Conservation (phyloP, 73 alveolate species). For the Breviolum minutum region DNA sequence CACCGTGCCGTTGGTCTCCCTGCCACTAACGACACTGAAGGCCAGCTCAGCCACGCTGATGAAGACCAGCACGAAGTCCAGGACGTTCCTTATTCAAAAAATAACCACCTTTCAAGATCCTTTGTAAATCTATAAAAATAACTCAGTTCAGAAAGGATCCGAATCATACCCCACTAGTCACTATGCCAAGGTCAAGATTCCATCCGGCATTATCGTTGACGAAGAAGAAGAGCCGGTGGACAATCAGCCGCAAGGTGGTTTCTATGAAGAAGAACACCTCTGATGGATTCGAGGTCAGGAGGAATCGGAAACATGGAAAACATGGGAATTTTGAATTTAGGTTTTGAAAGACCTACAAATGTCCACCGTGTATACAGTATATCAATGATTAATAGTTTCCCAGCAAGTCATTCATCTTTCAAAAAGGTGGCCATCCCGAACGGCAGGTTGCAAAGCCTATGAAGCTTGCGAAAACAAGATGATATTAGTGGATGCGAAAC, state of each 20-base stretch:
- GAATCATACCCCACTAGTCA: too few species aligned
- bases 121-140: background rate
- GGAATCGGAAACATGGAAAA: background rate
- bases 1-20: constrained; percentile 65
- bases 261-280: constrained; percentile 66
- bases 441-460: background rate
- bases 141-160: too few species aligned
- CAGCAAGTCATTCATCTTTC: background rate
- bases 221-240: constrained; percentile 62
- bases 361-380: background rate
- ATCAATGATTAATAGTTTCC: background rate
- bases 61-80: constrained; percentile 57
- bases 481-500: too few species aligned
- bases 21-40: constrained; percentile 7
- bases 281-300: too few species aligned
- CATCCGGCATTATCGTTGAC: constrained; percentile 77
- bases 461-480: background rate
- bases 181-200: background rate
- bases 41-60: constrained; percentile 48
- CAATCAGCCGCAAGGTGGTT: constrained; percentile 21
- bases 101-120: too few species aligned
- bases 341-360: background rate
- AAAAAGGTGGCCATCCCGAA: background rate
- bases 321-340: background rate
- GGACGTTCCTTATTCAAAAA: background rate